Evolutionary conservation across 106 monocot genomes (phyloP), one percentile per base, ranked within the genome.

Genomic region (Dioscorea alata): DNA sequence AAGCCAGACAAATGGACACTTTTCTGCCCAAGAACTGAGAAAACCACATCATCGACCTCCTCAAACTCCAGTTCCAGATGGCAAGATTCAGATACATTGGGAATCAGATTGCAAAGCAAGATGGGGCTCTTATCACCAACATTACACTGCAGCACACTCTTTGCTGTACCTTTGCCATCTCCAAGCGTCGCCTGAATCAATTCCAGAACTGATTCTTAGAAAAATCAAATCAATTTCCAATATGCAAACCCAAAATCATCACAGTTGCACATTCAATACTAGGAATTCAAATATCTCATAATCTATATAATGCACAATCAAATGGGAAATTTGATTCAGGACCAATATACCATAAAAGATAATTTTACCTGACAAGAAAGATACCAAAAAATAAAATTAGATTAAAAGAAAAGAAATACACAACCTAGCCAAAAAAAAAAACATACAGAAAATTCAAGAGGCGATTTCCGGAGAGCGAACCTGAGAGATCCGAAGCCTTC

Each of bases 31-130:
- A 86, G 57, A 21, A 96, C 91, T 0, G 91, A 96, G 72, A 96
- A 82, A 8, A 84, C 66, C 6, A 96, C 92, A 0, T 84, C 84
- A 4, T 89, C 71, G 17, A 59, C 73, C 75, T 99, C 99, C 23
- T 99, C 90, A 60, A 99, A 90, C 79, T 99, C 92, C n/a, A 93
- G 73, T 32, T 93, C 90, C 60, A 99, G 54, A 59, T 80, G 72
- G 64, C 85, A 85, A 6, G 81, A 81, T 76, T 97, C 97, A 0
- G 74, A 50, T 35, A 34, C 58, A 48, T 87, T 68, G 13, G 90
- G 81, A 63, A 85, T 75, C 73, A 99, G 54, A 58, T 74, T 78
- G 51, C 99, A 99, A 0, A 99, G 75, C 34, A 88, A 33, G 33
- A 99, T 60, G 3, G 99, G 90, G 57, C 73, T 72, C 69, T 73